Percentiles rank a stretch among this genome's conserved stretches.
phyloP scores from a whole-genome alignment of 2,329 filamentous ascomycete genomes.

The Aspergillus sp. region DNA sequence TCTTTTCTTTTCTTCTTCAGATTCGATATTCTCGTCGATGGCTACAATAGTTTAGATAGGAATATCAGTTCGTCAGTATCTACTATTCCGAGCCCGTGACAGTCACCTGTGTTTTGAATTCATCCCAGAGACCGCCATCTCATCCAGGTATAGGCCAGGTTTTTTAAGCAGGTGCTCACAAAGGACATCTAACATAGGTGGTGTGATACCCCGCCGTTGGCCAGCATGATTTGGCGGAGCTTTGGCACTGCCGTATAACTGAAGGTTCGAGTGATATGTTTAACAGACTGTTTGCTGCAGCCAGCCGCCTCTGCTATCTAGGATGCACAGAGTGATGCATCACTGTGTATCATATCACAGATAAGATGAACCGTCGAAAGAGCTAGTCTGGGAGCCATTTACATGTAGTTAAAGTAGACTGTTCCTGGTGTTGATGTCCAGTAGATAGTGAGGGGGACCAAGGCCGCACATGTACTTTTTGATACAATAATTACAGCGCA shows the following conservation, averaged over 20 bases:
- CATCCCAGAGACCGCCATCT: not conserved
- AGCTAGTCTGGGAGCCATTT: not conserved
- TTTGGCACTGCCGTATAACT: constrained; percentile 7
- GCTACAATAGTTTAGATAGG: too few species aligned
- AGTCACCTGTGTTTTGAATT: constrained; percentile 15
- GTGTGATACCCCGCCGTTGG: constrained; percentile 14
- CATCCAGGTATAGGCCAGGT: not conserved
- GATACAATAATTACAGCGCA: not conserved
- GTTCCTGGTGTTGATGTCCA: not conserved
- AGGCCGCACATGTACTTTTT: not conserved
- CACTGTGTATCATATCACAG: constrained; percentile 13
- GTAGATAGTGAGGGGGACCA: not conserved
- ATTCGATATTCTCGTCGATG: too few species aligned
- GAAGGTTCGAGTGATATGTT: constrained; percentile 9
- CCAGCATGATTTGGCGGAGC: constrained; percentile 3
- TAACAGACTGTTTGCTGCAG: constrained; percentile 14
- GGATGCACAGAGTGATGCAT: constrained; percentile 5
- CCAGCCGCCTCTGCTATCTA: constrained; percentile 13
- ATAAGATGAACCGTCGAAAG: not conserved
- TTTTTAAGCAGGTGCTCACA: not conserved
- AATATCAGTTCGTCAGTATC: too few species aligned
- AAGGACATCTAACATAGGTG: constrained; percentile 1
- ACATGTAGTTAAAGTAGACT: not conserved
- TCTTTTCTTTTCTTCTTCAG: too few species aligned
- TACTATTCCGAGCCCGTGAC: too few species aligned